phyloP scores from a whole-genome alignment of 2,329 filamentous ascomycete genomes.

The Fusarium musae region DNA sequence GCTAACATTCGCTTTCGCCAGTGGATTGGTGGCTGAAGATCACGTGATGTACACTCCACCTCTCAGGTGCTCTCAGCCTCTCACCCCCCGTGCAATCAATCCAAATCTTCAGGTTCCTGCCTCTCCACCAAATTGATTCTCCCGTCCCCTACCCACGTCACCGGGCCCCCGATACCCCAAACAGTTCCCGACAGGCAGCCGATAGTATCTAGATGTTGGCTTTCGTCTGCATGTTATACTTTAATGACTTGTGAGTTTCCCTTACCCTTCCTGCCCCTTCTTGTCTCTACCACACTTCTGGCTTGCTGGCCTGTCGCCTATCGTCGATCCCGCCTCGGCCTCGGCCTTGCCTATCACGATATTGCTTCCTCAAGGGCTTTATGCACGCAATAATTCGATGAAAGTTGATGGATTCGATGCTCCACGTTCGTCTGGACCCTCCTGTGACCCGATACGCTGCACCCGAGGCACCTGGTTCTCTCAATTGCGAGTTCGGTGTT shows the following conservation, averaged over 20 bases:
- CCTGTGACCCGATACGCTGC: slow-evolving; percentile 35
- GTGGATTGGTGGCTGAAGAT: not conserved
- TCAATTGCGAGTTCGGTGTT: slow-evolving; percentile 57
- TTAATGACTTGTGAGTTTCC: slow-evolving; percentile 64
- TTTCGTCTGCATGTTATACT: slow-evolving; percentile 54
- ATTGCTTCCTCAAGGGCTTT: slow-evolving; percentile 44
- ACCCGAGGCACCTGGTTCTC: slow-evolving; percentile 40
- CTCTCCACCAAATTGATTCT: slow-evolving; percentile 50
- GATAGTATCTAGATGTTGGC: slow-evolving; percentile 40
- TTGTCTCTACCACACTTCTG: slow-evolving; percentile 46
- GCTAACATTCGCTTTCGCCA: not conserved
- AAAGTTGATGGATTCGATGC: slow-evolving; percentile 51
- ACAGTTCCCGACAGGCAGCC: slow-evolving; percentile 39
- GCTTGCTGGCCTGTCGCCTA: slow-evolving; percentile 51
- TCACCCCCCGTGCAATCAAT: slow-evolving; percentile 45
- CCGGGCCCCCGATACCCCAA: slow-evolving; percentile 45
- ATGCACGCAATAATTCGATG: slow-evolving; percentile 40
- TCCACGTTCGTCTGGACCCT: slow-evolving; percentile 49
- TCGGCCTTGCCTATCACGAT: slow-evolving; percentile 50
- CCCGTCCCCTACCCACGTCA: slow-evolving; percentile 49
- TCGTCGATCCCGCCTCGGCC: slow-evolving; percentile 52
- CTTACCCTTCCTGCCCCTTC: slow-evolving; percentile 40
- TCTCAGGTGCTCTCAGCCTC: slow-evolving; percentile 30
- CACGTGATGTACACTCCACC: slow-evolving; percentile 33
- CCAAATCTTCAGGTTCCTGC: slow-evolving; percentile 53